These are phyloP conservation scores for Capniomyces stellatus DNA, from an alignment of 371 early-diverging fungal genomes.

Conservation along the genomic window DNA sequence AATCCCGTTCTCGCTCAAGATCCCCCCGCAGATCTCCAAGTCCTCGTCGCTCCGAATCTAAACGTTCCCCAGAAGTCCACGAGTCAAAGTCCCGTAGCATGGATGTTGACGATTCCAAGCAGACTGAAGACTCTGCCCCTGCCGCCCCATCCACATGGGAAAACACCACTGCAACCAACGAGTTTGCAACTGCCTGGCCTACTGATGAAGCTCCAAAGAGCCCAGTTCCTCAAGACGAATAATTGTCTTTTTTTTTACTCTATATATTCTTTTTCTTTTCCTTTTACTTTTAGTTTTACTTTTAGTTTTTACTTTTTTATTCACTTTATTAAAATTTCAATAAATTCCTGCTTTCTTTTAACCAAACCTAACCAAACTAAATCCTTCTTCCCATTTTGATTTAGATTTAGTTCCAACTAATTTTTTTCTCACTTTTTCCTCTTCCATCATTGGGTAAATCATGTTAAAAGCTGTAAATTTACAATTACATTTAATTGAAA, in stretches of 20 bases:
- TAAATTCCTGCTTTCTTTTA: no score
- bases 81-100: not conserved
- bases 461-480: no score
- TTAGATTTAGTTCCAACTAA: no score
- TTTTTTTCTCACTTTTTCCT: no score
- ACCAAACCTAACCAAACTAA: no score
- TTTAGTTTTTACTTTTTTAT: no score
- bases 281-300: no score
- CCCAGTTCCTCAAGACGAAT: not conserved
- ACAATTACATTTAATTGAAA: no score
- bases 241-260: not conserved
- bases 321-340: no score
- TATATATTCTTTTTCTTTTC: not conserved
- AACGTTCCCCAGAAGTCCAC: not conserved
- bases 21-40: not conserved
- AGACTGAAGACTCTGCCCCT: not conserved
- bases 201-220: not conserved
- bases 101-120: not conserved
- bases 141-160: not conserved
- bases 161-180: not conserved
- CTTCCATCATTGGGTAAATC: no score
- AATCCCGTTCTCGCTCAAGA: not conserved
- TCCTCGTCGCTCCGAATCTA: no score
- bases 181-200: not conserved
- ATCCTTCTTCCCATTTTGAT: no score